Evolutionary conservation across 2,329 filamentous ascomycete genomes (phyloP), one percentile per base, ranked within the genome.

Genomic region (Ophiostoma triangulosporum): DNA sequence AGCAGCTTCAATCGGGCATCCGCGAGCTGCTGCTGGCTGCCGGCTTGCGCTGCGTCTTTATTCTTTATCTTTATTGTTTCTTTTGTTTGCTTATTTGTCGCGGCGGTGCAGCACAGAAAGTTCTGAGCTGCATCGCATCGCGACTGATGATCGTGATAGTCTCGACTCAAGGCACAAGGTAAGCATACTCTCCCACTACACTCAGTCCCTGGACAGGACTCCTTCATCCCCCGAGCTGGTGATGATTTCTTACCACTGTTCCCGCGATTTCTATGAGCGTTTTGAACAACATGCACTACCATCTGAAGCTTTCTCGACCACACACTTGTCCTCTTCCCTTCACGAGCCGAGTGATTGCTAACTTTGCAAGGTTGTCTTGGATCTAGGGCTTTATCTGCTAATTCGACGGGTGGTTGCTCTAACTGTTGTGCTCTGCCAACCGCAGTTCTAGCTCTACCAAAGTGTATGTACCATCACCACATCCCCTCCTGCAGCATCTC

Each of bases 211-310:
- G 8, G 9, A 32, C 33, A n/a, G n/a, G n/a, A n/a, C 29, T 33
- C 11, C 20, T 36, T 12, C 38, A 43, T 36, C 24, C 26, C 36
- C 43, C 29, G 27, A 52, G 55, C 68, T 69, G 57, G 61, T 80
- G 77, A 81, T 78, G 77, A 80, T 69, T 64, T 65, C 60, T 66
- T 69, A 71, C 75, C 74, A 79, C 75, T 70, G 75, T 80, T 80
- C 75, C 65, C 74, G 78, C 73, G 76, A 81, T 60, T 62, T 72
- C 73, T 74, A 33, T 60, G 78, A 81, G 77, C 78, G 75, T 64
- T 43, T 65, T 63, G 73, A 78, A 81, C 74, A 74, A 83, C 81
- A 84, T 84, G 81, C 81, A 84, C 80, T 82, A 84, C 81, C 81
- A 84, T 84, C 81, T 84, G 81, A 78, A 81, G 69, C 70, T 61